phyloP scores from a whole-genome alignment of 768 basidiomycete species.

The Butyriboletus loyo region DNA sequence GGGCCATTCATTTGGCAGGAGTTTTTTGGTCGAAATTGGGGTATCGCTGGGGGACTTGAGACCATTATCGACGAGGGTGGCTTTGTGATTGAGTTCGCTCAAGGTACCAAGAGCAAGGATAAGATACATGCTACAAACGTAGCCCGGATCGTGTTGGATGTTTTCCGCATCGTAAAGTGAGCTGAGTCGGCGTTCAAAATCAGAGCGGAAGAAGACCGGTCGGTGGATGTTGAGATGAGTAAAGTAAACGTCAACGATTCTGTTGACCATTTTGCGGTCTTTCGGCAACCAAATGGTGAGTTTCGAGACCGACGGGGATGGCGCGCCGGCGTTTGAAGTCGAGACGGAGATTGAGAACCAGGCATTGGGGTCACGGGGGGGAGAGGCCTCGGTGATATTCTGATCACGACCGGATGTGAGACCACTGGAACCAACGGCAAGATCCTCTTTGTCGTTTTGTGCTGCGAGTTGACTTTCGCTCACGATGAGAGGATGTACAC shows the following conservation, averaged over 20 bases:
- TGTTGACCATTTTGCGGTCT: constrained; percentile 62
- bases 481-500: constrained; percentile 70
- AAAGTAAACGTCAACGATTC: constrained; percentile 72
- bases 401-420: constrained; percentile 70
- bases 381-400: constrained; percentile 47
- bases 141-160: constrained; percentile 68
- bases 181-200: constrained; percentile 63
- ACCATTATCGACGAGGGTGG: constrained; percentile 49
- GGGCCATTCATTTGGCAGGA: constrained; percentile 66
- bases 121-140: constrained; percentile 73
- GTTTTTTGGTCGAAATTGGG: constrained; percentile 49
- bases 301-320: constrained; percentile 24
- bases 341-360: constrained; percentile 59
- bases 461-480: constrained; percentile 56
- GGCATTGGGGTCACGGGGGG: constrained; percentile 56
- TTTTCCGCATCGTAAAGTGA: constrained; percentile 60
- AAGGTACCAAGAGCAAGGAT: constrained; percentile 79
- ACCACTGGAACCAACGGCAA: constrained; percentile 72
- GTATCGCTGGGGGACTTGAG: constrained; percentile 31
- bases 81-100: constrained; percentile 75
- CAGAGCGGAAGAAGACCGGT: constrained; percentile 66
- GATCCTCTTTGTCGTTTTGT: constrained; percentile 61
- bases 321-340: constrained; percentile 39
- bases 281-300: constrained; percentile 68
- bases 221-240: constrained; percentile 73